Conservation (phyloP, 441 rosid genomes). For the Kokia cookei region DNA sequence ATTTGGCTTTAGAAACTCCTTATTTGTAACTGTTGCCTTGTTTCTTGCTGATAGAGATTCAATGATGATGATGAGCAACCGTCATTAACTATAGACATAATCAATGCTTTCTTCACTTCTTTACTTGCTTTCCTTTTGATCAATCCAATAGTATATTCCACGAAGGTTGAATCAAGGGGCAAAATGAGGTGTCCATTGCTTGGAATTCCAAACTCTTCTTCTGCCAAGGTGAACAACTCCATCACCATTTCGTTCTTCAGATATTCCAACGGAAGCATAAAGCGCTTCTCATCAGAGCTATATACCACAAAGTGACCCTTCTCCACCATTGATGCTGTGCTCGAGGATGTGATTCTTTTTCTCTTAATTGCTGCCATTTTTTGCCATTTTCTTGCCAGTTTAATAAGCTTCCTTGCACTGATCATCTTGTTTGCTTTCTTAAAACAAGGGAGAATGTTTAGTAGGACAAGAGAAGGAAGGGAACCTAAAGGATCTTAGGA, state of each 20-base stretch:
- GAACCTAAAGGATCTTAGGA: not conserved
- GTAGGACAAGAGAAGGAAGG: not conserved
- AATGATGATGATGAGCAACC: not conserved
- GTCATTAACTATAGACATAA: conserved; percentile 8
- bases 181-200: conserved; percentile 23
- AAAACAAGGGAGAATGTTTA: not conserved
- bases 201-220: conserved; percentile 26
- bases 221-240: conserved; percentile 14
- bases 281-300: not conserved
- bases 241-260: conserved; percentile 9
- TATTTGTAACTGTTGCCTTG: not conserved
- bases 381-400: conserved; percentile 21
- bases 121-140: conserved; percentile 1
- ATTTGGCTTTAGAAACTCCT: conserved; percentile 2
- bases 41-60: not conserved
- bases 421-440: not conserved
- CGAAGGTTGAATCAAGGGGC: conserved; percentile 26
- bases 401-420: conserved; percentile 12
- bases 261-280: conserved; percentile 10
- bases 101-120: conserved; percentile 22
- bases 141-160: conserved; percentile 19
- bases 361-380: not conserved
- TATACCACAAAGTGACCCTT: conserved; percentile 34
- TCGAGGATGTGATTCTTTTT: conserved; percentile 2
- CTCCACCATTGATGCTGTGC: conserved; percentile 9